Evolutionary conservation across 306 rosid genomes (phyloP), one percentile per base, ranked within the genome.

Genomic region (Trifolium fragiferum): DNA sequence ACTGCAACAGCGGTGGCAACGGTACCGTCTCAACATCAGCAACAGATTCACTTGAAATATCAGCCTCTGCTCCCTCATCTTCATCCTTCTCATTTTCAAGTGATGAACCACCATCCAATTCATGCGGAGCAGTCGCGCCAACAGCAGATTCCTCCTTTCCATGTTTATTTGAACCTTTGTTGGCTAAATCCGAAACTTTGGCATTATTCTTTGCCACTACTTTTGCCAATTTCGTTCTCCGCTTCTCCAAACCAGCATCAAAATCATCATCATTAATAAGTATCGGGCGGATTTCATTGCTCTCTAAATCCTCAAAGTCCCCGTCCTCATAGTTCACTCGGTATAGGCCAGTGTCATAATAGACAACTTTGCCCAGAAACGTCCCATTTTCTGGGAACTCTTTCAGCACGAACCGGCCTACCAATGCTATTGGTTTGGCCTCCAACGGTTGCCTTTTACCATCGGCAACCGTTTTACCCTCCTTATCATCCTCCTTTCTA

Each of bases 311-410:
- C 84, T 95, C 99, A 10, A 1, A 84, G 78, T 95, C 97, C 0
- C 99, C 97, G 13, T 95, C 99, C 58, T 92, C 99, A 27, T 95
- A 95, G 41, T 59, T 44, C 10, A 95, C 90, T 44, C 97, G 78
- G 61, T 95, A 95, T 54, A 89, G 70, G 0, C 99, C 99, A 1
- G 64, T 49, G 7, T 84, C 89, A 13, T 95, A 95, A 65, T 59
- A 84, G 49, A 85, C 84, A 38, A 95, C 92, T 73, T 87, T 95
- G 27, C 99, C 99, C 0, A 95, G 82, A 76, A 76, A 95, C 59
- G 70, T 21, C 19, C 98, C 96, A 59, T 60, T 94, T 15, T 80
- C 73, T 1, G 76, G 68, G 23, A 95, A 95, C 75, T 95, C 80
- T 30, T 95, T 95, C 78, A 90, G 70, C 62, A 95, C 86, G 46